These are phyloP conservation scores for Dichotomocladium elegans DNA, from an alignment of 371 early-diverging fungal genomes.

Conservation along the genomic window DNA sequence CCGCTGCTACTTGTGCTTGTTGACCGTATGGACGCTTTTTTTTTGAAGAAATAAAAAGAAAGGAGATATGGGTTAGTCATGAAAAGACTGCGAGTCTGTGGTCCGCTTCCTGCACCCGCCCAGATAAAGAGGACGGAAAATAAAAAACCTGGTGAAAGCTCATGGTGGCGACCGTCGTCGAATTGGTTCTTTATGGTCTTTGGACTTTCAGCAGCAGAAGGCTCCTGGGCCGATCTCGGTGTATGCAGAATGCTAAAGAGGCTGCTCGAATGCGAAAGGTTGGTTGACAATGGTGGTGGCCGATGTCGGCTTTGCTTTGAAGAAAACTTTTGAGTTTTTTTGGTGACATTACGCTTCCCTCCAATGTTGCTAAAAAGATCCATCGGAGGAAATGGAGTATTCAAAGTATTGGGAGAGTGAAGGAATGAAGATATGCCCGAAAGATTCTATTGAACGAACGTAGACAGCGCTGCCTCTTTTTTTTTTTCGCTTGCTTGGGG, in stretches of 20 bases:
- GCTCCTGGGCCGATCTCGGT: neutral
- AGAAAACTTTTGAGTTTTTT: neutral
- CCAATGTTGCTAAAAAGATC: conserved; percentile 13
- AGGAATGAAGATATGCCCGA: neutral
- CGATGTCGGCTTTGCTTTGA: neutral
- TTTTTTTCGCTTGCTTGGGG: no score
- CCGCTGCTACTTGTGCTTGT: neutral
- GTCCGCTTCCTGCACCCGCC: no score
- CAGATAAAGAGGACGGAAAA: no score
- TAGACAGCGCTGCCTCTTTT: no score
- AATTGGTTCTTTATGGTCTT: no score
- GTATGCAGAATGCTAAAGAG: neutral
- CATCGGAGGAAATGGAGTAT: neutral
- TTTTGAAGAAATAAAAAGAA: neutral
- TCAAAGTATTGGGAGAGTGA: neutral
- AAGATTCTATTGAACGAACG: no score
- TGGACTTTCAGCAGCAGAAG: neutral
- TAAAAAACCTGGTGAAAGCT: neutral
- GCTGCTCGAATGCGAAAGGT: conserved; percentile 2
- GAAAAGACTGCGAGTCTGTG: no score
- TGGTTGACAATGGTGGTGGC: conserved; percentile 6
- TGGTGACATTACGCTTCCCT: conserved; percentile 5
- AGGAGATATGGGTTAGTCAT: neutral
- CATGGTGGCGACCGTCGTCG: neutral
- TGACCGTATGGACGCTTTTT: neutral